Percentiles rank a stretch among this genome's conserved stretches.
Evolutionary conservation across 805 yeast species (phyloP).

Genomic region (Candida sphagnicola): DNA sequence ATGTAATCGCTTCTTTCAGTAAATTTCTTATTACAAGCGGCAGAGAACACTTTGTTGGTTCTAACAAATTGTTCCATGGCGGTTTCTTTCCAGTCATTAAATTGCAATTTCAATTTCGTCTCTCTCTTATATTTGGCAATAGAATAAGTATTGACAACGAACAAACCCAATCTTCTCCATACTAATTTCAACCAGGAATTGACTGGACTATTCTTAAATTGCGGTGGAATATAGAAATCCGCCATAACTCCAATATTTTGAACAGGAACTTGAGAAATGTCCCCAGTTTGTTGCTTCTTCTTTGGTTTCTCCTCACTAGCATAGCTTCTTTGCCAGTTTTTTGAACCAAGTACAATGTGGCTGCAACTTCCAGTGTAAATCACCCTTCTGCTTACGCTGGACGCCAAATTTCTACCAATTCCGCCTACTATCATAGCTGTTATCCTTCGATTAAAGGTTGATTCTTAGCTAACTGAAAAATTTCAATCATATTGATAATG

Average conservation of each 20-base stretch:
- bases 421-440: neutral
- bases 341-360: neutral
- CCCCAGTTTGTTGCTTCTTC: conserved; percentile 18
- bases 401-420: conserved; percentile 1
- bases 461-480: neutral
- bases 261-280: conserved; percentile 36
- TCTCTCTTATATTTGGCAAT: conserved; percentile 44
- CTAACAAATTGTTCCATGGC: conserved; percentile 75
- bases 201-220: conserved; percentile 19
- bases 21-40: conserved; percentile 30
- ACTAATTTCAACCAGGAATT: conserved; percentile 43
- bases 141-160: conserved; percentile 62
- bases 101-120: conserved; percentile 42
- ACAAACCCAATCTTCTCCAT: conserved; percentile 59
- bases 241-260: conserved; percentile 38
- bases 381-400: neutral
- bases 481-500: too few relatives aligned
- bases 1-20: conserved; percentile 42
- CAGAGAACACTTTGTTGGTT: conserved; percentile 80
- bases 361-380: neutral
- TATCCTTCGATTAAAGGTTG: neutral
- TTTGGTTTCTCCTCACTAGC: conserved; percentile 5
- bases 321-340: neutral
- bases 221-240: conserved; percentile 42
- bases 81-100: conserved; percentile 81